These are phyloP conservation scores for Diddensiella transvaalensis DNA, from an alignment of 805 yeast species.

Conservation along the genomic window DNA sequence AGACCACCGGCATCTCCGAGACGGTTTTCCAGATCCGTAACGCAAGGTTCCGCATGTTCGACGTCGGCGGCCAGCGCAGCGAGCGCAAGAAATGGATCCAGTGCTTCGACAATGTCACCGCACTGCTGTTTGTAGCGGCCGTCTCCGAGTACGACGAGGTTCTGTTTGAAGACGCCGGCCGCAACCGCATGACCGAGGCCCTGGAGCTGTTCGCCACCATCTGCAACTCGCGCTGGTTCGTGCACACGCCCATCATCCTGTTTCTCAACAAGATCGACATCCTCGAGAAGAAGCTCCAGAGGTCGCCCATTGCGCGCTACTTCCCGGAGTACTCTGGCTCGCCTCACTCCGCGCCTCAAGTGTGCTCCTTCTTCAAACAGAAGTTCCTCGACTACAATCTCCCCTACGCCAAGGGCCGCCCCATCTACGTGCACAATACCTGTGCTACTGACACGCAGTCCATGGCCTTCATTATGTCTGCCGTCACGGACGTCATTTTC, in stretches of 20 bases:
- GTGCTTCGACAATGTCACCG: slow-evolving; percentile 85
- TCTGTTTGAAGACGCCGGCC: slow-evolving; percentile 83
- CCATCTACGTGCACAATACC: slow-evolving; percentile 87
- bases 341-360: slow-evolving; percentile 61
- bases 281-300: slow-evolving; percentile 63
- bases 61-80: slow-evolving; percentile 95
- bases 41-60: slow-evolving; percentile 70
- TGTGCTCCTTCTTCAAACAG: slow-evolving; percentile 65
- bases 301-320: slow-evolving; percentile 63
- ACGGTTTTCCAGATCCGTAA: slow-evolving; percentile 66
- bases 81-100: slow-evolving; percentile 95
- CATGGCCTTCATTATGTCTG: slow-evolving; percentile 86
- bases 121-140: slow-evolving; percentile 83
- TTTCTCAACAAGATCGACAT: slow-evolving; percentile 87
- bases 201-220: slow-evolving; percentile 77
- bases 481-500: slow-evolving; percentile 87
- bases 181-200: slow-evolving; percentile 88
- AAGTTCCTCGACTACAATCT: slow-evolving; percentile 62
- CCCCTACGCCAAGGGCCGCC: slow-evolving; percentile 47
- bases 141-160: slow-evolving; percentile 90
- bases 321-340: slow-evolving; percentile 77
- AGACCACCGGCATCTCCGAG: slow-evolving; percentile 94
- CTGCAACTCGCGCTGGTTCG: slow-evolving; percentile 82
- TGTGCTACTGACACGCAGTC: slow-evolving; percentile 91
- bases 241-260: slow-evolving; percentile 79